Conservation (phyloP, 106 monocot species). For the Dendrobium nobile region DNA sequence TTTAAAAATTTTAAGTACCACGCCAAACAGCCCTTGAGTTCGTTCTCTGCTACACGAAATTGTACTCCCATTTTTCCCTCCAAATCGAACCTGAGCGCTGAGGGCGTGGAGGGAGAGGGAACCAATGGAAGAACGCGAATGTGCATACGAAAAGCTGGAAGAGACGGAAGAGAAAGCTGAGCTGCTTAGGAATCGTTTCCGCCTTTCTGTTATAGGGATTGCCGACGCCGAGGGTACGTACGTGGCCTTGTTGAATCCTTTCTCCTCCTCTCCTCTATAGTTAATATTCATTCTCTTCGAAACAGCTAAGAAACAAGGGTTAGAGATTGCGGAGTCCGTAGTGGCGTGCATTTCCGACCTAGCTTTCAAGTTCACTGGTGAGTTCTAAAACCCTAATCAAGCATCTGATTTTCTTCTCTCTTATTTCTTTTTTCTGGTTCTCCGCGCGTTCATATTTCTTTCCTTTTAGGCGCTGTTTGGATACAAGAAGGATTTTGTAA, state of each 20-base stretch:
- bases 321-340: constrained; percentile 55
- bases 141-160: constrained; percentile 28
- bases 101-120: not conserved
- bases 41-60: too few species aligned
- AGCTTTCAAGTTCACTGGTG: constrained; percentile 62
- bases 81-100: too few species aligned
- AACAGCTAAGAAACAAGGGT: constrained; percentile 53
- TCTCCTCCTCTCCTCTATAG: not conserved
- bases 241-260: not conserved
- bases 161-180: constrained; percentile 42
- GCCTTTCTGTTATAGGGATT: constrained; percentile 74
- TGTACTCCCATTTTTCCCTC: too few species aligned
- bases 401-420: not conserved
- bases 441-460: not conserved
- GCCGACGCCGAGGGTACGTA: constrained; percentile 46
- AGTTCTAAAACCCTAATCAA: not conserved
- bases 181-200: constrained; percentile 55
- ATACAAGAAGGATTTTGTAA: too few species aligned
- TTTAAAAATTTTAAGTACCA: too few species aligned
- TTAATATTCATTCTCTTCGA: not conserved
- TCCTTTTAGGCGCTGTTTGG: not conserved
- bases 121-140: constrained; percentile 12
- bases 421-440: not conserved
- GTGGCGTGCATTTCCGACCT: constrained; percentile 70
- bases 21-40: too few species aligned